Percentiles rank a stretch among this genome's conserved stretches.
Evolutionary conservation across 192 early-diverging fungal genomes (phyloP).

Genomic region (Coemansia sp.): DNA sequence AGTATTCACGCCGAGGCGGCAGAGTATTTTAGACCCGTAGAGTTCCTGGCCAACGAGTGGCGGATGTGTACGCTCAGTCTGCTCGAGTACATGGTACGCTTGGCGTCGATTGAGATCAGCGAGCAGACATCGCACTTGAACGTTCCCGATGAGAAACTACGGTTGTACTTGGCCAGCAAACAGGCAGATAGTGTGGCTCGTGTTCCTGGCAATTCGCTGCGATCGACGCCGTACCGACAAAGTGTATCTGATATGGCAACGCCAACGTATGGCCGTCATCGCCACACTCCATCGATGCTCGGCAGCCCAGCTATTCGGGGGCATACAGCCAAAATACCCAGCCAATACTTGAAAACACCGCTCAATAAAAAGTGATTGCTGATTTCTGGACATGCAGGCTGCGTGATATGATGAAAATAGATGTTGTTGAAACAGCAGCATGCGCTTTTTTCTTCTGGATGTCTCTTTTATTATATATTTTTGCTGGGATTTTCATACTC

Average conservation of each 20-base stretch:
- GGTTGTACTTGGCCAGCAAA: constrained; percentile 54
- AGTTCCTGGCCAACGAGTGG: constrained; percentile 37
- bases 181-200: background rate
- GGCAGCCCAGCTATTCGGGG: constrained; percentile 7
- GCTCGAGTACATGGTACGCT: constrained; percentile 64
- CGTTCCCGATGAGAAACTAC: constrained; percentile 67
- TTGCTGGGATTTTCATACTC: no score
- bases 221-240: background rate
- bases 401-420: background rate
- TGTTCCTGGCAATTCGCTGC: background rate
- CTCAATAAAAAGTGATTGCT: background rate
- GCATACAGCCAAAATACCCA: background rate
- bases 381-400: background rate
- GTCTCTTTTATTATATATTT: background rate
- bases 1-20: background rate
- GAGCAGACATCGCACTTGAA: constrained; percentile 67
- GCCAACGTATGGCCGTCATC: constrained; percentile 1
- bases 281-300: constrained; percentile 13
- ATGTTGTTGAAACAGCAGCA: background rate
- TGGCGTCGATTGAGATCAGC: constrained; percentile 59
- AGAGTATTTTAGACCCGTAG: constrained; percentile 21
- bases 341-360: background rate
- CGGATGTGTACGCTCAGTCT: constrained; percentile 55
- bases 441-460: background rate
- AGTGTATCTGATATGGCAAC: background rate